phyloP scores from a whole-genome alignment of 2,329 filamentous ascomycete species.

The Penicillium sp. region DNA sequence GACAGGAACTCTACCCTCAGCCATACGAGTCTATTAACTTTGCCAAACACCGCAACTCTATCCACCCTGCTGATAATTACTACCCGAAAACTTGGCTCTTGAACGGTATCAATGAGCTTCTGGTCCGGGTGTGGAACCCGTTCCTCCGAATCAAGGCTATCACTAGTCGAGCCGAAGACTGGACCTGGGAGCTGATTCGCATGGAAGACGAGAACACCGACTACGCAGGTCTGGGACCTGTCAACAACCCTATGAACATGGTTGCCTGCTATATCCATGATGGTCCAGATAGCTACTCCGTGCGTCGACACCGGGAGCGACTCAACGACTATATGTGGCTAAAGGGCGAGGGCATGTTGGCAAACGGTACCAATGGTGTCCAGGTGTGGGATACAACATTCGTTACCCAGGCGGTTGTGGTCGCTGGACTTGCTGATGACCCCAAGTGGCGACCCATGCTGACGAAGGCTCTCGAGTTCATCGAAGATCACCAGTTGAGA shows the following conservation, averaged over 20 bases:
- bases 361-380: slow-evolving; percentile 96
- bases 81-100: slow-evolving; percentile 87
- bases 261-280: slow-evolving; percentile 81
- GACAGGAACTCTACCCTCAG: slow-evolving; percentile 79
- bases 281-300: slow-evolving; percentile 70
- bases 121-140: slow-evolving; percentile 79
- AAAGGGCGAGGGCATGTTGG: slow-evolving; percentile 87
- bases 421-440: slow-evolving; percentile 75
- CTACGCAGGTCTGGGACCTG: slow-evolving; percentile 80
- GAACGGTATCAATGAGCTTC: slow-evolving; percentile 72
- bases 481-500: slow-evolving; percentile 87
- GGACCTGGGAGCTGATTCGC: slow-evolving; percentile 78
- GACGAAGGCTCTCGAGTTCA: slow-evolving; percentile 74
- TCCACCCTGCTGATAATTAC: slow-evolving; percentile 80
- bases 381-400: slow-evolving; percentile 97
- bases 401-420: slow-evolving; percentile 76
- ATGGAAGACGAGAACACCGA: slow-evolving; percentile 94
- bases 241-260: slow-evolving; percentile 89
- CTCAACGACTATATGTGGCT: slow-evolving; percentile 89
- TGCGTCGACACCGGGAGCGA: slow-evolving; percentile 76
- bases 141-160: slow-evolving; percentile 69
- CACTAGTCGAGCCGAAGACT: slow-evolving; percentile 71
- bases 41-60: slow-evolving; percentile 75
- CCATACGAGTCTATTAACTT: slow-evolving; percentile 78
- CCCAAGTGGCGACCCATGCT: slow-evolving; percentile 81